Evolutionary conservation across 345 rosid species (phyloP).

Genomic region (Orychophragmus violaceus): DNA sequence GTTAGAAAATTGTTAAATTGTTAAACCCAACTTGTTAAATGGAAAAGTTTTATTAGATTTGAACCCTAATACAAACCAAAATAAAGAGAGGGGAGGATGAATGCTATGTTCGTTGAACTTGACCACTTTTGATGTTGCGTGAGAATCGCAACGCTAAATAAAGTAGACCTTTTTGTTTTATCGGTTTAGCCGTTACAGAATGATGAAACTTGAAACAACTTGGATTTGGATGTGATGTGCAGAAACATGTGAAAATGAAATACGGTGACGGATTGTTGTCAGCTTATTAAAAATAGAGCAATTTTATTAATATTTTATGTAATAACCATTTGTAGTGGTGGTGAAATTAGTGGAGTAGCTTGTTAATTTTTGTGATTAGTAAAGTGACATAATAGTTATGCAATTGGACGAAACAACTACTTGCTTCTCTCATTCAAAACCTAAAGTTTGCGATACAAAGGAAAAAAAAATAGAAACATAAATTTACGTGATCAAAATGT

Average conservation of each 20-base stretch:
- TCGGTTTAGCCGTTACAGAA: conserved; percentile 15
- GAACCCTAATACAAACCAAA: background rate
- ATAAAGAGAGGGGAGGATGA: background rate
- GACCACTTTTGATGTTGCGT: conserved; percentile 14
- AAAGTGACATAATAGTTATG: background rate
- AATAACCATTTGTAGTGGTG: background rate
- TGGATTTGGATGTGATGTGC: conserved; percentile 3
- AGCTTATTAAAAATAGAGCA: background rate
- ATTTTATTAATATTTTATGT: background rate
- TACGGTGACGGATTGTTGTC: background rate
- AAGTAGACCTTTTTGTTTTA: background rate
- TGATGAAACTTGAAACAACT: background rate
- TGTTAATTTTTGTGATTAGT: background rate
- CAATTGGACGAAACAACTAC: background rate
- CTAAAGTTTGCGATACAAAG: too few relatives aligned
- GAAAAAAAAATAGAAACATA: too few relatives aligned
- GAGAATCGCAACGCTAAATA: background rate
- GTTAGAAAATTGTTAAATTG: too few relatives aligned
- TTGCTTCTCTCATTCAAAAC: too few relatives aligned
- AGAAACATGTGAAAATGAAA: background rate
- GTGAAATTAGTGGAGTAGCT: background rate
- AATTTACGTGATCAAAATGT: too few relatives aligned
- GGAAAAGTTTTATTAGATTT: background rate
- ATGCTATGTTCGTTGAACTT: conserved; percentile 22
- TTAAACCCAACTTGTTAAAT: background rate